phyloP scores from a whole-genome alignment of 2,329 filamentous ascomycete genomes.

The Paecilomyces dactylethromorphus region DNA sequence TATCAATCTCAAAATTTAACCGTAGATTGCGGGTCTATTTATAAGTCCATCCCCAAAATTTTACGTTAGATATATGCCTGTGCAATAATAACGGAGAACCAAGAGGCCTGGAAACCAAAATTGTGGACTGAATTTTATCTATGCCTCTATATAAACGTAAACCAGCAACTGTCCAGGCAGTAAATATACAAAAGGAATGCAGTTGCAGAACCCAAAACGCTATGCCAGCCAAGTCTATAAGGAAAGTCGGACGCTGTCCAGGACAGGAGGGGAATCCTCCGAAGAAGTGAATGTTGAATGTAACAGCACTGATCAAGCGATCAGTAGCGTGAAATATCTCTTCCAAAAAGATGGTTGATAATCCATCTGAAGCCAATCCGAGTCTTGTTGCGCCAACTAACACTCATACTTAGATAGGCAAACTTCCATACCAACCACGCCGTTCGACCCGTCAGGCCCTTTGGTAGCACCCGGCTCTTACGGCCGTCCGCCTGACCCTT shows the following conservation, averaged over 20 bases:
- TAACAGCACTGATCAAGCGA: not conserved
- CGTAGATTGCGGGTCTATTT: too few species aligned
- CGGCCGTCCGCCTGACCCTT: conserved; percentile 14
- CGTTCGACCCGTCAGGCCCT: conserved; percentile 31
- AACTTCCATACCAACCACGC: conserved; percentile 40
- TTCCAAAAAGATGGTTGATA: conserved; percentile 37
- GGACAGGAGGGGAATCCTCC: not conserved
- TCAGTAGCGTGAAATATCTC: conserved; percentile 38
- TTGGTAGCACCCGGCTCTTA: conserved; percentile 23
- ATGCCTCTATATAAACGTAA: not conserved
- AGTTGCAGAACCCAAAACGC: not conserved
- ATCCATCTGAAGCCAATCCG: conserved; percentile 36
- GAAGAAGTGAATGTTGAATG: not conserved
- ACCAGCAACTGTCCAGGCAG: not conserved
- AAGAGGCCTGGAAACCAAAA: too few species aligned
- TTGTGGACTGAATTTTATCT: too few species aligned
- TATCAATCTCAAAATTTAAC: too few species aligned
- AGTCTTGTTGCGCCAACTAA: conserved; percentile 41
- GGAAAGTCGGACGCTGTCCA: not conserved
- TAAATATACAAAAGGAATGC: not conserved
- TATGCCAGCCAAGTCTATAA: not conserved
- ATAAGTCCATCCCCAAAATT: too few species aligned
- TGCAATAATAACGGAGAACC: too few species aligned
- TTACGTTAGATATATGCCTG: too few species aligned
- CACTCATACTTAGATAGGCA: conserved; percentile 40